Percentiles rank a stretch among this genome's conserved stretches.
phyloP scores from a whole-genome alignment of 2,329 filamentous ascomycete genomes.

The Verticillium albo-atrum region DNA sequence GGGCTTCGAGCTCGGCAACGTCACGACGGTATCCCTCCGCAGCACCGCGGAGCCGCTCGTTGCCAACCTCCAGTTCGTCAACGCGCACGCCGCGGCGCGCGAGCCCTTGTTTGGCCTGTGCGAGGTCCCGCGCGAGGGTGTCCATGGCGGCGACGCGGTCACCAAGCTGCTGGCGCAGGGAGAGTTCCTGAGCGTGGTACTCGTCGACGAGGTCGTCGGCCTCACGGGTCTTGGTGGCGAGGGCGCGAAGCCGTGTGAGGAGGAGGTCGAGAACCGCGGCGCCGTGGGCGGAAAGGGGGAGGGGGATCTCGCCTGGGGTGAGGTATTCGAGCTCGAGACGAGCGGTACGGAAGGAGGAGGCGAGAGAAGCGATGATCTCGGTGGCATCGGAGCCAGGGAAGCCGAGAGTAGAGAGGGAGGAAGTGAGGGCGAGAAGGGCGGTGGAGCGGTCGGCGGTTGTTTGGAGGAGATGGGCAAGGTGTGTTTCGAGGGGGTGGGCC shows the following conservation, averaged over 20 bases:
- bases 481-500: constrained; percentile 32
- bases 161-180: constrained; percentile 51
- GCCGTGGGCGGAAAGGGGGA: constrained; percentile 48
- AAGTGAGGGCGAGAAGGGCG: constrained; percentile 38
- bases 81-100: constrained; percentile 35
- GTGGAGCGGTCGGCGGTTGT: constrained; percentile 44
- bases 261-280: constrained; percentile 53
- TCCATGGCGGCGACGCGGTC: constrained; percentile 49
- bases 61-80: constrained; percentile 44
- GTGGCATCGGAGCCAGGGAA: constrained; percentile 42
- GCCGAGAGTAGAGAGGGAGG: constrained; percentile 43
- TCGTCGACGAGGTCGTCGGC: constrained; percentile 54
- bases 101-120: constrained; percentile 25
- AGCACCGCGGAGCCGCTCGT: constrained; percentile 46
- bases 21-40: constrained; percentile 50
- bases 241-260: constrained; percentile 42
- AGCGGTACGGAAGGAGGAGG: constrained; percentile 47
- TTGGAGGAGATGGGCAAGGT: constrained; percentile 37
- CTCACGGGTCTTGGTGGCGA: constrained; percentile 41
- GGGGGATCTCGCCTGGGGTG: constrained; percentile 51
- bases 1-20: constrained; percentile 45
- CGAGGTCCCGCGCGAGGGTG: constrained; percentile 36
- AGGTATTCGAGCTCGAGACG: constrained; percentile 60
- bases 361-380: constrained; percentile 45
- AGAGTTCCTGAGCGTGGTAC: constrained; percentile 52